Evolutionary conservation across 2,329 filamentous ascomycete genomes (phyloP), one percentile per base, ranked within the genome.

Genomic region (Tricladium varicosporioides): DNA sequence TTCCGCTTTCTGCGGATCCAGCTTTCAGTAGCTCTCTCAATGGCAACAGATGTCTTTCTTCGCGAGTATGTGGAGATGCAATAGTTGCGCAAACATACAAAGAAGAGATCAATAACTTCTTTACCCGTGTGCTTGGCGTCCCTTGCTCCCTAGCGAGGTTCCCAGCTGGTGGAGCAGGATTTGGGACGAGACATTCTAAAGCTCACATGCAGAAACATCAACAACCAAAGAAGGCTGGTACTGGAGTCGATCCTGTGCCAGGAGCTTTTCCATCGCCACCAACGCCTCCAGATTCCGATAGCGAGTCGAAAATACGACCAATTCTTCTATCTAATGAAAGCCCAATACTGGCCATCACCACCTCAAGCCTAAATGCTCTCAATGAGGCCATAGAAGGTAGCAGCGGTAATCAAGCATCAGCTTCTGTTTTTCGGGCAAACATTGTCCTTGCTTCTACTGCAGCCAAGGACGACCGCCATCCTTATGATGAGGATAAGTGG

Each of bases 311-410:
- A 63, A 47, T 69, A 51, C 70, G 66, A 10, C 82, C 85, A 2
- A 92, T 97, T 33, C 76, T 94, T 0, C 77, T 99, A 2, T 89
- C 92, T 19, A 99, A 99, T 70, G 94, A 97, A 72, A 96, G 91
- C 53, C 93, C 94, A 0, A 95, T 99, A 46, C 80, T 99, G 0
- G 83, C 91, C 48, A 87, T 97, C 55, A 91, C 90, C 16, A 81
- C 84, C 53, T 85, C 89, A 9, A 97, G 92, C 64, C 81, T 97
- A 48, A 85, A 90, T 48, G 81, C 80, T 1, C 75, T 97, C 7
- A 97, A 97, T 67, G 76, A 81, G 58, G 77, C 84, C 11, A 94
- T 97, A 64, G 80, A 75, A 53, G 72, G 74, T 3, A 78, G 75
- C n/a, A 82, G 82, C 16, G 83, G 84, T n/a, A 84, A 80, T 60